phyloP scores from a whole-genome alignment of 2,329 filamentous ascomycete genomes.

The Calcarisporium arbuscula region DNA sequence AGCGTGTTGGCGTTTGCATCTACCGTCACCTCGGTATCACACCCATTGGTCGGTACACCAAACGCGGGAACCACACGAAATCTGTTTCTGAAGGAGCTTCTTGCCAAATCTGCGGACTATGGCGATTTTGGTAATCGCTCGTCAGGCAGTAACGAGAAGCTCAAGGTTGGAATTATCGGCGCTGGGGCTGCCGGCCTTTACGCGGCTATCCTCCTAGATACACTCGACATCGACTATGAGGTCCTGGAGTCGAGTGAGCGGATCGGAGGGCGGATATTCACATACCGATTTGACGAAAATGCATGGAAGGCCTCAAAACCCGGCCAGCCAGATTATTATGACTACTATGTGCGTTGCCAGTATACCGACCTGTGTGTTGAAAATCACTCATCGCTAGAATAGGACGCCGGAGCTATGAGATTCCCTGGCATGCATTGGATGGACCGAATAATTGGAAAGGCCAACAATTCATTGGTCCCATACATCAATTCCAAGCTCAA shows the following conservation, averaged over 20 bases:
- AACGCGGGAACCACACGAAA: too few species aligned
- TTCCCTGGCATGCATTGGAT: conserved; percentile 28
- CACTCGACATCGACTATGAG: conserved; percentile 26
- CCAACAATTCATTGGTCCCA: conserved; percentile 14
- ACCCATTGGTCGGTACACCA: too few species aligned
- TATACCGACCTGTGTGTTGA: not conserved
- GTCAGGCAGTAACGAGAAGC: not conserved
- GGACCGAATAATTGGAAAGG: conserved; percentile 16
- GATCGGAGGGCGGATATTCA: conserved; percentile 30
- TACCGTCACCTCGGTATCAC: not conserved
- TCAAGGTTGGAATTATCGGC: conserved; percentile 29
- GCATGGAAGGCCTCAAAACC: conserved; percentile 14
- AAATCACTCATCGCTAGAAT: conserved; percentile 3
- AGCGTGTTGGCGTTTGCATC: conserved; percentile 1
- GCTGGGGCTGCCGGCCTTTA: conserved; percentile 30
- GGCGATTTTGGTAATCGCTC: not conserved
- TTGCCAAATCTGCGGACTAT: too few species aligned
- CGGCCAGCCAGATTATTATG: conserved; percentile 15
- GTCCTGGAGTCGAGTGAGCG: conserved; percentile 28
- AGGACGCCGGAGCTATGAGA: conserved; percentile 35
- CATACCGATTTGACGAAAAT: conserved; percentile 23
- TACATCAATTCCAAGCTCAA: conserved; percentile 14
- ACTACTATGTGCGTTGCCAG: conserved; percentile 21
- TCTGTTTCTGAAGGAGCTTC: too few species aligned
- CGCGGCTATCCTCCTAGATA: conserved; percentile 26